A percentile compares a stretch with the other conserved stretches of the same genome.
Evolutionary conservation across 345 rosid genomes (phyloP).

Genomic region (Murraya koenigii): DNA sequence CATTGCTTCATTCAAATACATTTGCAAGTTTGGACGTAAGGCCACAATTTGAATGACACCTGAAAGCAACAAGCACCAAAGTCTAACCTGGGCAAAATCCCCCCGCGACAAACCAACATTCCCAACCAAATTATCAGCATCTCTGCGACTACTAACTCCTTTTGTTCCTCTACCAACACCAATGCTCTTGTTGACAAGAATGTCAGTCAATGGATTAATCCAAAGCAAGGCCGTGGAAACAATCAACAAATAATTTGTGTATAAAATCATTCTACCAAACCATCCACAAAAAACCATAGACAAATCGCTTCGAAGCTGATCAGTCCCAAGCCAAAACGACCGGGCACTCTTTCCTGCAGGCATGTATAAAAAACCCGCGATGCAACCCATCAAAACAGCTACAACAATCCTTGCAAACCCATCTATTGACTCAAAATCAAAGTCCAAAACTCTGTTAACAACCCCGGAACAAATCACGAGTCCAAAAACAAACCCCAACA

Average conservation of each 20-base stretch:
- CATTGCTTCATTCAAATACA: conserved; percentile 89
- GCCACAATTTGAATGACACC: conserved; percentile 60
- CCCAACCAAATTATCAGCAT: conserved; percentile 46
- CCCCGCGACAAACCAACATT: conserved; percentile 52
- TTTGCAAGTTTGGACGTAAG: conserved; percentile 71
- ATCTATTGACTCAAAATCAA: conserved; percentile 53
- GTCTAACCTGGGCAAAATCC: conserved; percentile 51
- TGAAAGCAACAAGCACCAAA: conserved; percentile 52
- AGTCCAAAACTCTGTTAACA: conserved; percentile 48
- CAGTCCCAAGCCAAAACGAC: conserved; percentile 91
- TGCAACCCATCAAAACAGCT: conserved; percentile 58
- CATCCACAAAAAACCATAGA: conserved; percentile 74
- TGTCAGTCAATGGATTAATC: conserved; percentile 67
- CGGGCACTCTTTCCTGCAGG: conserved; percentile 75
- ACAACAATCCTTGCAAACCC: conserved; percentile 48
- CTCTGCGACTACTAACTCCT: not conserved
- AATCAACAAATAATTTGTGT: conserved; percentile 38
- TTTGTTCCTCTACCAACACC: conserved; percentile 19
- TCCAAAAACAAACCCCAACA: conserved; percentile 59
- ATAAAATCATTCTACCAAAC: conserved; percentile 66
- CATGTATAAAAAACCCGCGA: conserved; percentile 60
- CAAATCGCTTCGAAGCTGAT: conserved; percentile 68
- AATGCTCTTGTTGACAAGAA: conserved; percentile 38
- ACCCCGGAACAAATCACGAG: conserved; percentile 46
- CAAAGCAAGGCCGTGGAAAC: conserved; percentile 74